Evolutionary conservation across 345 rosid genomes (phyloP).

Genomic region (Linum usitatissimum): DNA sequence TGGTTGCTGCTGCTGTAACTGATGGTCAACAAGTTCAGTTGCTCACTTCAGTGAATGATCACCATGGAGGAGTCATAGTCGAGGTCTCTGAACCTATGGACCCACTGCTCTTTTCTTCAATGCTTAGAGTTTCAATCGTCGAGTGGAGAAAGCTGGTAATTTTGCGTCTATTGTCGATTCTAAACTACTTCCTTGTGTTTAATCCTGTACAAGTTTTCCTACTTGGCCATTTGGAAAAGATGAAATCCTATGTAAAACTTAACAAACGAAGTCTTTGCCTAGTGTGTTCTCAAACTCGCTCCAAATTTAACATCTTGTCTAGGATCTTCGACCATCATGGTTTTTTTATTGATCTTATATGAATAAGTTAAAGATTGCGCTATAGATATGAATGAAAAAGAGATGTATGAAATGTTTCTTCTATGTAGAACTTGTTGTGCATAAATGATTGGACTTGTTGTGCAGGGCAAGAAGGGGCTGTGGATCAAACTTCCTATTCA

Average conservation of each 20-base stretch:
- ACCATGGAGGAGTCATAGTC: conserved; percentile 61
- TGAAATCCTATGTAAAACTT: too few relatives aligned
- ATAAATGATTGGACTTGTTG: neutral
- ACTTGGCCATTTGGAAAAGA: neutral
- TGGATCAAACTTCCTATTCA: conserved; percentile 82
- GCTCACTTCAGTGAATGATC: conserved; percentile 42
- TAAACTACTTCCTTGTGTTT: neutral
- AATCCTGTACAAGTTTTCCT: neutral
- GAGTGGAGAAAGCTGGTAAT: conserved; percentile 66
- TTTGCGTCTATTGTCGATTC: neutral
- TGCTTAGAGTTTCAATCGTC: conserved; percentile 48
- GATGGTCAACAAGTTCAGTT: conserved; percentile 16
- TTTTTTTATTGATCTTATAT: neutral
- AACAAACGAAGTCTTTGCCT: too few relatives aligned
- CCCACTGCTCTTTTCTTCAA: conserved; percentile 33
- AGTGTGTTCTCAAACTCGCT: too few relatives aligned
- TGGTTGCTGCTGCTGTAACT: neutral
- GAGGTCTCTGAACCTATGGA: conserved; percentile 54
- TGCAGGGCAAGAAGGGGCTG: conserved; percentile 75
- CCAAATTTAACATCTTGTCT: too few relatives aligned
- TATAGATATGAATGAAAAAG: neutral
- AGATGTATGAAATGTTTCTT: neutral
- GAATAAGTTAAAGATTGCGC: neutral
- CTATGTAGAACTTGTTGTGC: neutral
- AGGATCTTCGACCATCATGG: too few relatives aligned